Base-by-base conservation (phyloP, 345 rosid species). In the Gossypium bickii region DNA sequence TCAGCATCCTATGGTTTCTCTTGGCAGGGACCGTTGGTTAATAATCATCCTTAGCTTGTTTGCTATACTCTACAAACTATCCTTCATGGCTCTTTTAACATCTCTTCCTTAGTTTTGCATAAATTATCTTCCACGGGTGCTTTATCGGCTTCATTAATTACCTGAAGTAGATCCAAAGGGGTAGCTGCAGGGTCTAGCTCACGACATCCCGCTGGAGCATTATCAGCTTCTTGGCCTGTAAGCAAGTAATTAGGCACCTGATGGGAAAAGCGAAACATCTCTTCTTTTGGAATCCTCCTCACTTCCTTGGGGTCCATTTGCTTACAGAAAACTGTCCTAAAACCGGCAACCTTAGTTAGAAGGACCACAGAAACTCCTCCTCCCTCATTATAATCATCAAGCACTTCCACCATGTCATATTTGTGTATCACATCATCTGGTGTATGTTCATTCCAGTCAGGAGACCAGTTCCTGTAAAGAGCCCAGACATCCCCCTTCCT, bases 101-200 rank as follows among this genome's bases (percentile, higher is more conserved):
- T 63, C 55, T 73, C 72, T 22, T 79, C 78, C 20, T 22, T 58
- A 12, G 47, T 20, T 70, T 78, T 76, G 22, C 18, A 38, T 58
- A 38, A 70, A 45, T 74, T 64, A 60, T 77, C 84, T 27, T 59
- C 74, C 58, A 9, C 17, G 27, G 64, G 53, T 44, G 56, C 70
- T 44, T 74, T 74, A 38, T 69, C 71, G 41, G 75, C 78, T 69
- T 82, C 83, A 38, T 52, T 16, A 55, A 68, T 67, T 45, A 80
- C 80, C 79, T 88, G 81, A 66, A 85, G 87, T 27, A 91, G 89
- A 12, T 89, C 99, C 62, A 80, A 47, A 11, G 97, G 90, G 12
- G 86, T 87, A 70, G 99, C 98, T 49, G 98, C 98, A 0, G 99
- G 97, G 86, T 96, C 99, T 71, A 96, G 83, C 72, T 96, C 98